Evolutionary conservation across 2,329 filamentous ascomycete genomes (phyloP).

Genomic region (Ophiostoma australiae): DNA sequence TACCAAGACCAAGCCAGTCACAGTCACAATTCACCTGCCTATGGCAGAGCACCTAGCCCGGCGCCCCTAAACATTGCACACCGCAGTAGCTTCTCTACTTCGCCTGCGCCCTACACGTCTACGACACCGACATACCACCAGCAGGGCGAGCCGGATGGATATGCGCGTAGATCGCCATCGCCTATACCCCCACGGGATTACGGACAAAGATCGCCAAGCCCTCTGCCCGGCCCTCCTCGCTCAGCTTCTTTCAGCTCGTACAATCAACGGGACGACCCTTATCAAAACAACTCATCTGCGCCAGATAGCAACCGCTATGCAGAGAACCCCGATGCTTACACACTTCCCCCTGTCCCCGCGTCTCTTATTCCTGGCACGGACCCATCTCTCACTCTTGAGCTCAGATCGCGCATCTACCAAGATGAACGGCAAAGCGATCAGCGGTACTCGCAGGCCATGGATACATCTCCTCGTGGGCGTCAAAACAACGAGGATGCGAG

Average conservation of each 20-base stretch:
- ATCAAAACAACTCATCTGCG: slow-evolving; percentile 36
- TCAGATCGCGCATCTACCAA: slow-evolving; percentile 54
- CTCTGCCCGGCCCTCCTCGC: slow-evolving; percentile 2
- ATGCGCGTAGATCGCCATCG: slow-evolving; percentile 21
- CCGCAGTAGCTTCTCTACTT: slow-evolving; percentile 31
- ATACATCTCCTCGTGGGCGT: slow-evolving; percentile 42
- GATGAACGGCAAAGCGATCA: slow-evolving; percentile 41
- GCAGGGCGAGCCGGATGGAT: slow-evolving; percentile 18
- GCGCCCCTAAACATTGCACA: slow-evolving; percentile 43
- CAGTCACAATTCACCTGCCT: slow-evolving; percentile 34
- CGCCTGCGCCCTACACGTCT: slow-evolving; percentile 31
- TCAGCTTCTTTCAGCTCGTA: slow-evolving; percentile 21
- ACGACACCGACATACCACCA: slow-evolving; percentile 22
- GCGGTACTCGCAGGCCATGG: slow-evolving; percentile 40
- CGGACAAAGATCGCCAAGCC: neutral
- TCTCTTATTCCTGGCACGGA: slow-evolving; percentile 60
- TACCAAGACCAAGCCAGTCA: slow-evolving; percentile 18
- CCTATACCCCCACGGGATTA: slow-evolving; percentile 16
- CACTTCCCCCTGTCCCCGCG: slow-evolving; percentile 47
- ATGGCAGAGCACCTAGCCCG: slow-evolving; percentile 40
- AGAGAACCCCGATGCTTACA: slow-evolving; percentile 35
- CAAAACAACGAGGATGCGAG: slow-evolving; percentile 33
- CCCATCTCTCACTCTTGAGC: slow-evolving; percentile 50
- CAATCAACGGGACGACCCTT: slow-evolving; percentile 35
- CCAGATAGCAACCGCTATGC: slow-evolving; percentile 33